Evolutionary conservation across 1,139 yeast genomes (phyloP).

Genomic region (Zygotorulaspora mrakii): DNA sequence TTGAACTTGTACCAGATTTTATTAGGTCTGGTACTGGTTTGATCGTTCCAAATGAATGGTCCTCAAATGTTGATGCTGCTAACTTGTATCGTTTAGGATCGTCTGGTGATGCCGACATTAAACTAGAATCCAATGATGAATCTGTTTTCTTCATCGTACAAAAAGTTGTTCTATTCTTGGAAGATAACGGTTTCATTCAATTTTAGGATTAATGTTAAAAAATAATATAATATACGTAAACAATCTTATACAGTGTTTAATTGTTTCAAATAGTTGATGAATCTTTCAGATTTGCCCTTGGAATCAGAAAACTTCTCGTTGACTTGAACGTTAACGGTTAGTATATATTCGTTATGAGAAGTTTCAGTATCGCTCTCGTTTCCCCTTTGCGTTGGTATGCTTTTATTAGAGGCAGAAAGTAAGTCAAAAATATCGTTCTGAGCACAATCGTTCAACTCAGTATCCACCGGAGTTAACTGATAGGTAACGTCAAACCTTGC

Average conservation of each 20-base stretch:
- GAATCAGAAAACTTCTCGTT: slow-evolving; percentile 33
- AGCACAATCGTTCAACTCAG: slow-evolving; percentile 30
- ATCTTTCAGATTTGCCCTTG: slow-evolving; percentile 27
- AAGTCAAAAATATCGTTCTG: slow-evolving; percentile 47
- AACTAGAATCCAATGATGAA: slow-evolving; percentile 49
- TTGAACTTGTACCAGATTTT: slow-evolving; percentile 63
- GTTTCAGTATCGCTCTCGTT: background rate
- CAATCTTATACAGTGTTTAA: slow-evolving; percentile 18
- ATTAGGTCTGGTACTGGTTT: slow-evolving; percentile 91
- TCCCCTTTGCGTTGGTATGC: slow-evolving; percentile 1
- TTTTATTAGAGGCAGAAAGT: slow-evolving; percentile 31
- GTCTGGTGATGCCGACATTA: slow-evolving; percentile 48
- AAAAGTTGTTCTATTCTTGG: slow-evolving; percentile 65
- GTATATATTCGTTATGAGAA: slow-evolving; percentile 17
- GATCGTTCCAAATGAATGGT: slow-evolving; percentile 50
- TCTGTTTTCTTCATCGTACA: slow-evolving; percentile 62
- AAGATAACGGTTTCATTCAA: slow-evolving; percentile 72
- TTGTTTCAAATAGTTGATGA: slow-evolving; percentile 27
- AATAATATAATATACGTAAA: slow-evolving; percentile 1
- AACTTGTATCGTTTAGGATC: slow-evolving; percentile 50
- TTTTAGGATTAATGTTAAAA: slow-evolving; percentile 33
- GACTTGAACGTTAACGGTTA: slow-evolving; percentile 39
- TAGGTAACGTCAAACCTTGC: slow-evolving; percentile 52
- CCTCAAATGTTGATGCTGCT: slow-evolving; percentile 44
- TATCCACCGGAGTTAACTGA: slow-evolving; percentile 21